Conservation (phyloP, 192 early-diverging fungal genomes). For the Gonapodya prolifera region DNA sequence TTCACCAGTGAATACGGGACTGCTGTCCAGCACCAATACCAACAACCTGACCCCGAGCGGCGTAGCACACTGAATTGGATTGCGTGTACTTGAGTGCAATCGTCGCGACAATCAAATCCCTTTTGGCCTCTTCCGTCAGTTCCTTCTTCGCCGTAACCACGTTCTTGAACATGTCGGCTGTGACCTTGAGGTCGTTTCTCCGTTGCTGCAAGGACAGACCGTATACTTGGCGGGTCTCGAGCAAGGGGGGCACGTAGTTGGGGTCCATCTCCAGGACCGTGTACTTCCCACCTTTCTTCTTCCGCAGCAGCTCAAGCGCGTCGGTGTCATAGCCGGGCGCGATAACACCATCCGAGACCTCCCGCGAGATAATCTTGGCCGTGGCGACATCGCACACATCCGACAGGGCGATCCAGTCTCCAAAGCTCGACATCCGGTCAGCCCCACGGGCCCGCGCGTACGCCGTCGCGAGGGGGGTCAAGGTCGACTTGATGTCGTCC, state of each 20-base stretch:
- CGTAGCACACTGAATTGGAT: conserved; percentile 98
- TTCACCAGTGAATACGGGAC: conserved; percentile 86
- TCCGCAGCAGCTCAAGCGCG: conserved; percentile 78
- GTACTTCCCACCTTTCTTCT: conserved; percentile 98
- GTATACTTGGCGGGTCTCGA: conserved; percentile 91
- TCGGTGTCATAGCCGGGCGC: conserved; percentile 77
- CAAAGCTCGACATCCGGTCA: conserved; percentile 98
- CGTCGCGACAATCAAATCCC: conserved; percentile 90
- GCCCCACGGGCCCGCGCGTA: conserved; percentile 97
- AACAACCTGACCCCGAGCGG: conserved; percentile 92
- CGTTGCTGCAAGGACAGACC: conserved; percentile 85
- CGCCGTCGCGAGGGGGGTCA: conserved; percentile 78
- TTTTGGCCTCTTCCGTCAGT: conserved; percentile 49
- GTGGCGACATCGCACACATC: conserved; percentile 81
- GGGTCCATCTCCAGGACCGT: conserved; percentile 88
- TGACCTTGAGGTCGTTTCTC: conserved; percentile 76
- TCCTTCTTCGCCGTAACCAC: conserved; percentile 71
- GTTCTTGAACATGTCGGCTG: conserved; percentile 64
- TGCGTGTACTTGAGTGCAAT: conserved; percentile 99
- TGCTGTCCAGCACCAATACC: conserved; percentile 98
- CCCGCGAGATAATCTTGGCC: conserved; percentile 87
- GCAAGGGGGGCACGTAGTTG: conserved; percentile 66
- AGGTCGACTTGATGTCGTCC: conserved; percentile 59
- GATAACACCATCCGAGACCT: conserved; percentile 96
- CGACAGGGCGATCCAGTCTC: conserved; percentile 94